Conservation (phyloP, 83 land plant species). For the Picea abies region DNA sequence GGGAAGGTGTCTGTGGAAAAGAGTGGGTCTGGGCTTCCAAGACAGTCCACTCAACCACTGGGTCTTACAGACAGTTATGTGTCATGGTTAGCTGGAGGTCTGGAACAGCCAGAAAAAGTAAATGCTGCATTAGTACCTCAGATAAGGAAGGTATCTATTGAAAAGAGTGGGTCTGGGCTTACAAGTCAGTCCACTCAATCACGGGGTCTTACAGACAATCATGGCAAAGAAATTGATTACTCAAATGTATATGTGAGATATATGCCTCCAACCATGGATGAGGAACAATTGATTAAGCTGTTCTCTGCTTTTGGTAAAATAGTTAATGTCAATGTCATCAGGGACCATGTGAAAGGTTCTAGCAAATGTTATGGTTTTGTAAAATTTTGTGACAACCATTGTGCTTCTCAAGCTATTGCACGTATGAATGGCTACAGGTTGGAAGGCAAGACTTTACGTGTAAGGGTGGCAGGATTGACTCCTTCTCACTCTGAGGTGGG, state of each 20-base stretch:
- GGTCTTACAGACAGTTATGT: background rate
- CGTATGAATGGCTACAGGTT: conserved; percentile 77
- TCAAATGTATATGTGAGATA: conserved; percentile 85
- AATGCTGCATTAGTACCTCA: background rate
- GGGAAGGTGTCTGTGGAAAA: background rate
- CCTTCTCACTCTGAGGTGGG: conserved; percentile 63
- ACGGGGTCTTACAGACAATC: background rate
- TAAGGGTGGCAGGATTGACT: conserved; percentile 84
- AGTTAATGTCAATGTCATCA: conserved; percentile 76
- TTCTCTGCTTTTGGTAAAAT: conserved; percentile 78
- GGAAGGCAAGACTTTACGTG: conserved; percentile 73
- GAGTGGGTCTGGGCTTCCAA: background rate
- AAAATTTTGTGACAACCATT: conserved; percentile 63
- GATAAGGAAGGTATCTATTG: background rate
- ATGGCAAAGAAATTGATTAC: conserved; percentile 69
- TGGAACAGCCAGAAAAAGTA: background rate
- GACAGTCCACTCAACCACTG: background rate
- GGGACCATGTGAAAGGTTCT: conserved; percentile 63
- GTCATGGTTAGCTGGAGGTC: background rate
- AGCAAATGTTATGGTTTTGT: conserved; percentile 96
- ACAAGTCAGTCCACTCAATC: background rate
- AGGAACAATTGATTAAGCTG: conserved; percentile 67
- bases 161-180: background rate
- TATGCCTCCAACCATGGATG: conserved; percentile 73
- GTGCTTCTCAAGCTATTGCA: conserved; percentile 71